phyloP scores from a whole-genome alignment of 495 filamentous ascomycete species.

The Trypethelium eluteriae region DNA sequence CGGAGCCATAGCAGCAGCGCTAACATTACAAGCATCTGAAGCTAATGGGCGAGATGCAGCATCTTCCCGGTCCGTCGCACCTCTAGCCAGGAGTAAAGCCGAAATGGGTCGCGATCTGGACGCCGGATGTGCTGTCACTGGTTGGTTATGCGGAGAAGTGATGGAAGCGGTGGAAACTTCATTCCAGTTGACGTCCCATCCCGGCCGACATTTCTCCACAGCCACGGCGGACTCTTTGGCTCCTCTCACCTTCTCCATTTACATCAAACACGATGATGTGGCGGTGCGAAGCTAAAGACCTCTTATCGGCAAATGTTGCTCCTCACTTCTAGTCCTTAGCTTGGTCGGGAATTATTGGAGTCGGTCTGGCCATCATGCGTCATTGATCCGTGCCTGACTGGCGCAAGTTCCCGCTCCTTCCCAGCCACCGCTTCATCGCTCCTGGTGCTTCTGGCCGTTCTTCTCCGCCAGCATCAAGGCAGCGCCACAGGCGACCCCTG shows the following conservation, averaged over 20 bases:
- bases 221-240: too few species aligned
- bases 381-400: slow-evolving; percentile 5
- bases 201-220: too few species aligned
- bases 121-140: neutral
- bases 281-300: neutral
- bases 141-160: neutral
- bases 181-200: too few species aligned
- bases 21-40: neutral
- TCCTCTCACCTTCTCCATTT: neutral
- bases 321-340: neutral
- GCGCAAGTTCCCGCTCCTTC: neutral
- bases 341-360: neutral
- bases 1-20: neutral
- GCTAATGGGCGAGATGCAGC: neutral
- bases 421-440: neutral
- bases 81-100: neutral
- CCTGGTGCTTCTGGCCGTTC: neutral
- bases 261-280: neutral
- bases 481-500: neutral
- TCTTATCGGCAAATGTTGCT: neutral
- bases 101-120: neutral
- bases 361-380: neutral
- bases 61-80: neutral
- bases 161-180: too few species aligned
- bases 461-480: too few species aligned